Conservation (phyloP, 2,329 filamentous ascomycete genomes). For the Aspergillus uvarum region DNA sequence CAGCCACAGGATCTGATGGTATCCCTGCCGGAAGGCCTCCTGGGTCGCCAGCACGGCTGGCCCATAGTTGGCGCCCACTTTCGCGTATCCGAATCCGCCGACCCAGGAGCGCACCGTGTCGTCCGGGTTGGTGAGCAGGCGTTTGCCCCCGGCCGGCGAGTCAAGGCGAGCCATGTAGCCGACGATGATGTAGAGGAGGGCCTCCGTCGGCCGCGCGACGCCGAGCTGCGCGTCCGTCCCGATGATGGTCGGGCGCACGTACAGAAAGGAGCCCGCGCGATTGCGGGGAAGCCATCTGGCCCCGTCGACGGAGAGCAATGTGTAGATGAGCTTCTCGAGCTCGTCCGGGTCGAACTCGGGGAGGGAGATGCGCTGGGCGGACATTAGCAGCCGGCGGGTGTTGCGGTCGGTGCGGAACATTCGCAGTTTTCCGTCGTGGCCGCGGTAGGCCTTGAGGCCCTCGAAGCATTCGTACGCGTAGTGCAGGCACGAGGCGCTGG, state of each 20-base stretch:
- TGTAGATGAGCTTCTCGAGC: slow-evolving; percentile 25
- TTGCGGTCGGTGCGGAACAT: slow-evolving; percentile 71
- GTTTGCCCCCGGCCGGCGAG: no score
- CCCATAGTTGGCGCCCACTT: slow-evolving; percentile 87
- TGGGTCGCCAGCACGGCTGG: slow-evolving; percentile 72
- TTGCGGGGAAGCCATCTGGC: slow-evolving; percentile 7
- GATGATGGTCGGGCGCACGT: slow-evolving; percentile 81
- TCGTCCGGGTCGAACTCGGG: slow-evolving; percentile 64
- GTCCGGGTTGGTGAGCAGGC: slow-evolving; percentile 53
- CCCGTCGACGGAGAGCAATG: neutral
- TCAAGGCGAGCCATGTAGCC: slow-evolving; percentile 49
- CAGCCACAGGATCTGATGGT: slow-evolving; percentile 84
- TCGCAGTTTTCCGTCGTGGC: slow-evolving; percentile 66
- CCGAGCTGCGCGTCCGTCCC: slow-evolving; percentile 74
- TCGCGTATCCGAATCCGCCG: slow-evolving; percentile 83
- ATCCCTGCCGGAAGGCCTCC: slow-evolving; percentile 71
- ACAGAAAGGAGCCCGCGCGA: slow-evolving; percentile 57
- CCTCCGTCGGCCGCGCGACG: slow-evolving; percentile 44
- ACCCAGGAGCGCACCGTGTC: slow-evolving; percentile 86
- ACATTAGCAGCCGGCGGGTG: slow-evolving; percentile 57
- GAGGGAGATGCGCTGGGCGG: slow-evolving; percentile 64
- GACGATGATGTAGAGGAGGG: slow-evolving; percentile 54
- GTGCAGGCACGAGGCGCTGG: slow-evolving; percentile 73
- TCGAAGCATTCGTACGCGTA: slow-evolving; percentile 88
- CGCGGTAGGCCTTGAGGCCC: slow-evolving; percentile 68